phyloP scores from a whole-genome alignment of 169 alveolate species.

The Toxoplasma gondii region DNA sequence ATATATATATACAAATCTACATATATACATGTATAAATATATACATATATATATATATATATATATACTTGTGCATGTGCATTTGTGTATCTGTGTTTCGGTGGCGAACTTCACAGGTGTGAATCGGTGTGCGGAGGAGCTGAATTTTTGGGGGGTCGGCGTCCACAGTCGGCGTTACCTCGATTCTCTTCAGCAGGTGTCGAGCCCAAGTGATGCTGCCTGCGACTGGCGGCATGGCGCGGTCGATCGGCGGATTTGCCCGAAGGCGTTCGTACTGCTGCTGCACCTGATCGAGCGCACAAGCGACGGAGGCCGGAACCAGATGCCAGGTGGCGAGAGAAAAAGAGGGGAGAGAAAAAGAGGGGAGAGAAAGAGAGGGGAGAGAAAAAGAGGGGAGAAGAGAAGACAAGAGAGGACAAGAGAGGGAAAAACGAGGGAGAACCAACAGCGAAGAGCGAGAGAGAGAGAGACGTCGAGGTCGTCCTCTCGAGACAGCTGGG shows the following conservation, averaged over 20 bases:
- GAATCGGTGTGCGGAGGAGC: no score
- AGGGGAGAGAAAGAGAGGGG: background rate
- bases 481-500: no score
- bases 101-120: no score
- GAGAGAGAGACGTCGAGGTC: background rate
- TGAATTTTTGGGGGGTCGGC: no score
- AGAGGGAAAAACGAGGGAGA: background rate
- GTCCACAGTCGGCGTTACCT: conserved; percentile 26
- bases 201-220: conserved; percentile 95
- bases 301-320: background rate
- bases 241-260: conserved; percentile 90
- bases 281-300: conserved; percentile 74
- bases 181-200: conserved; percentile 90
- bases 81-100: background rate
- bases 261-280: conserved; percentile 87
- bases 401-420: background rate
- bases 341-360: no score
- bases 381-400: background rate
- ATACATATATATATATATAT: background rate
- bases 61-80: background rate
- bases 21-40: background rate
- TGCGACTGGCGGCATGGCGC: conserved; percentile 94
- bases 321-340: background rate
- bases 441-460: background rate
- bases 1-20: no score